These are phyloP conservation scores for Neurospora intermedia DNA, from an alignment of 495 filamentous ascomycete genomes.

Conservation along the genomic window DNA sequence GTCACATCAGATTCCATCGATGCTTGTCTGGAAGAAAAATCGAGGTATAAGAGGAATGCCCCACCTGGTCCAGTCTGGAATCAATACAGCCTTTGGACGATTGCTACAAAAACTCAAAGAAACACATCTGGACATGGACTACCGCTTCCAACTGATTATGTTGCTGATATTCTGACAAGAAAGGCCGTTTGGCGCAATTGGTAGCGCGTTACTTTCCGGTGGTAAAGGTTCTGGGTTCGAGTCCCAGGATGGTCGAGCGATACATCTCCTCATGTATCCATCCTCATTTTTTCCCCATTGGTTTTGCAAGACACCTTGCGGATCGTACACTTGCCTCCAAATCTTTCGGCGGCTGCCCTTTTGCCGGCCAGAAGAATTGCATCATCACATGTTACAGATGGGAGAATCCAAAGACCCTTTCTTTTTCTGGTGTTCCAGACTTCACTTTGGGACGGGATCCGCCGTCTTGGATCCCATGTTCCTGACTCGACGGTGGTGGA, in stretches of 20 bases:
- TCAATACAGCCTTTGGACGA: too few relatives aligned
- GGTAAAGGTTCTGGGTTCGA: constrained; percentile 1
- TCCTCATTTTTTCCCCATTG: not conserved
- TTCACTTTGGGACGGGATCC: not conserved
- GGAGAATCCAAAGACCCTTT: not conserved
- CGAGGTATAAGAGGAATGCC: too few relatives aligned
- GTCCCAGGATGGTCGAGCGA: not conserved
- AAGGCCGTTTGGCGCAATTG: not conserved
- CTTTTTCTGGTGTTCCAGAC: not conserved
- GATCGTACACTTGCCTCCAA: not conserved
- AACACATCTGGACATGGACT: not conserved
- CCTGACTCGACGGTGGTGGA: not conserved
- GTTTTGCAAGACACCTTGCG: not conserved
- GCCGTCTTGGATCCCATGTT: not conserved
- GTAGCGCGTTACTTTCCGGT: not conserved
- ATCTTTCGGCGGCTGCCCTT: not conserved
- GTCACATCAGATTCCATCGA: too few relatives aligned
- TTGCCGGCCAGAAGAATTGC: not conserved
- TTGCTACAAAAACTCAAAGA: not conserved
- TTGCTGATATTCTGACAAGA: not conserved
- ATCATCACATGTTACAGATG: not conserved
- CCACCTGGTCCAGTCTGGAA: too few relatives aligned
- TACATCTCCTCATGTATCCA: not conserved
- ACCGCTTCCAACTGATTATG: not conserved
- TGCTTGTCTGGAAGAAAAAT: not conserved